Base-by-base conservation (phyloP, 192 early-diverging fungal species). In the Coemansia sp. region DNA sequence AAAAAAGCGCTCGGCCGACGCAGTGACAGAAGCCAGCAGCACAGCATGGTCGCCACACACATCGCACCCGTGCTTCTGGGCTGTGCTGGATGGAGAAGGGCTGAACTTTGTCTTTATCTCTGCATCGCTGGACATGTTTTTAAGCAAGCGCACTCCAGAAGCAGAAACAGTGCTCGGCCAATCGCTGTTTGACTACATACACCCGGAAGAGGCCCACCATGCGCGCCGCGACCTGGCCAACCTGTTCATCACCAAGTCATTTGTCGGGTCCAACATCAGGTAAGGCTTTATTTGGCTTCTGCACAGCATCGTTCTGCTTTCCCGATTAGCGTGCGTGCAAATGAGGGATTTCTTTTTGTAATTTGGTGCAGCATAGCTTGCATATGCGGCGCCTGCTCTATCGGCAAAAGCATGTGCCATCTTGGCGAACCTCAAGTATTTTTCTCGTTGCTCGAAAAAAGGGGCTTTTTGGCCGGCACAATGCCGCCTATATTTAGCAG, bases 141-240 rank as follows among this genome's bases (percentile, higher is more conserved):
- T 78, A 43, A 65, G 75, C 38, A 61, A 71, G 5, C 63, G 52
- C 17, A 46, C 69, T 12, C 20, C 64, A 2, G 41, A 14, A 17
- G 9, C 57, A 6, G 42, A 14, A 17, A 30, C 57, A 6, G 42
- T 76, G 51, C 42, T 62, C 7, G 56, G 58, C 50, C 58, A 57
- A 53, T 75, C 79, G 53, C 62, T 80, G 28, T 76, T 76, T 31
- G 72, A 80, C 55, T 71, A 64, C 28, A 76, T 80, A 17, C 79
- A 80, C 43, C 79, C 79, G 2, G 79, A 80, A 1, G 79, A 80
- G 48, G 69, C 56, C 17, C 53, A 48, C 51, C 58, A 53, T 37
- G 79, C 79, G 21, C 72, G 79, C 41, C 56, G 55, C 32, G 79
- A 80, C 42, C 46, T 80, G 40, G 67, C 56, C 23, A 61, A 67